These are phyloP conservation scores for Ciborinia camelliae DNA, from an alignment of 2,329 filamentous ascomycete species.

Conservation along the genomic window DNA sequence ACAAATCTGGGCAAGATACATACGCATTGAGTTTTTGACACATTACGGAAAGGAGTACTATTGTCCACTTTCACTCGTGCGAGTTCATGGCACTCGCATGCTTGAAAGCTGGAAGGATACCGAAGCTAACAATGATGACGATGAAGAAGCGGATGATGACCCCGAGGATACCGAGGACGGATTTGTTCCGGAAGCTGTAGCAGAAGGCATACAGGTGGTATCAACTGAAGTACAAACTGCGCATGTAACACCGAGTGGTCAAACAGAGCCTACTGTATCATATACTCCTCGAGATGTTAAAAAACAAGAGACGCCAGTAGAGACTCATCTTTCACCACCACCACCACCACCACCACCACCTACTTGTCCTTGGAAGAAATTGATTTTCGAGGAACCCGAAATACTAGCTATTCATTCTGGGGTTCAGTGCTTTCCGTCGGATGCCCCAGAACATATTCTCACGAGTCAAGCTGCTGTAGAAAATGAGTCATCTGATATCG, in stretches of 20 bases:
- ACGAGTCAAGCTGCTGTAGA: conserved; percentile 6
- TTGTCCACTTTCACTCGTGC: conserved; percentile 84
- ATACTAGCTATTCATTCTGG: neutral
- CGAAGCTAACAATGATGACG: conserved; percentile 64
- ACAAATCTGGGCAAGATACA: conserved; percentile 90
- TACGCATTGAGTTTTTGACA: conserved; percentile 85
- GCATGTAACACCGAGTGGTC: neutral
- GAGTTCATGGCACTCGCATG: conserved; percentile 90
- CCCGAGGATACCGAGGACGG: conserved; percentile 27
- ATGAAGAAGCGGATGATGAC: conserved; percentile 35
- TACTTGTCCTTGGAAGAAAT: conserved; percentile 10
- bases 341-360: neutral
- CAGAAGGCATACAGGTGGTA: conserved; percentile 31
- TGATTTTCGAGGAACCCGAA: neutral
- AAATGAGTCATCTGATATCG: neutral
- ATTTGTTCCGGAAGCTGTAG: conserved; percentile 39
- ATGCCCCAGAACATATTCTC: conserved; percentile 14
- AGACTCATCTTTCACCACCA: neutral
- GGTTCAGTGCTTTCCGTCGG: conserved; percentile 14
- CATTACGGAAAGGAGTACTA: conserved; percentile 98
- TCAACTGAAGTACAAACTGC: conserved; percentile 22
- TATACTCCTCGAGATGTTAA: neutral
- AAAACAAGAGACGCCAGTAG: neutral
- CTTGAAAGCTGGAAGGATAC: conserved; percentile 90
- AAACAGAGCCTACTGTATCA: conserved; percentile 12